Evolutionary conservation across 2,329 filamentous ascomycete genomes (phyloP).

Genomic region (Botrytis elliptica): DNA sequence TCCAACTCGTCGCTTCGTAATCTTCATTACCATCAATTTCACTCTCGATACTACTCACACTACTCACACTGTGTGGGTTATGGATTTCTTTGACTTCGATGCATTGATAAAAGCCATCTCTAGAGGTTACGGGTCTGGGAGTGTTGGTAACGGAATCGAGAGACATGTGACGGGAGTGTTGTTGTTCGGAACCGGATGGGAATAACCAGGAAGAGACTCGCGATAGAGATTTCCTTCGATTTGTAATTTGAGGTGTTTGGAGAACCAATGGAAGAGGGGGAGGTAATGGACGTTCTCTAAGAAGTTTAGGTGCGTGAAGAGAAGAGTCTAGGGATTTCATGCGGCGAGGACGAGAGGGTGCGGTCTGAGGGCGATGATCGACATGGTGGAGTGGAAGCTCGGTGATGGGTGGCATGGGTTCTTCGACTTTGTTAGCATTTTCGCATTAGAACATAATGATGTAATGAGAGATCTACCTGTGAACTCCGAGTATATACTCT

Average conservation of each 20-base stretch:
- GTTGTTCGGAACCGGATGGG: constrained; percentile 31
- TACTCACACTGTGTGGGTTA: background rate
- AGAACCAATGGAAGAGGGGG: constrained; percentile 59
- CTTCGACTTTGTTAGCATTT: constrained; percentile 38
- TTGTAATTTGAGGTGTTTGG: constrained; percentile 50
- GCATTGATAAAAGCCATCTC: constrained; percentile 60
- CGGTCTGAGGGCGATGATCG: constrained; percentile 33
- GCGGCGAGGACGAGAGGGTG: constrained; percentile 17
- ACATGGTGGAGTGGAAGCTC: constrained; percentile 42
- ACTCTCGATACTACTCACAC: constrained; percentile 5
- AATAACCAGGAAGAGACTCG: constrained; percentile 61
- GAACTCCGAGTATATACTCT: constrained; percentile 34
- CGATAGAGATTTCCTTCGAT: constrained; percentile 66
- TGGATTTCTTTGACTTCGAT: constrained; percentile 38
- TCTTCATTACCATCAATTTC: constrained; percentile 14
- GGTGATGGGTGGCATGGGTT: constrained; percentile 53
- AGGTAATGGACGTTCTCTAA: constrained; percentile 36
- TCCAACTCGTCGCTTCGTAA: constrained; percentile 20
- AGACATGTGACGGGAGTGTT: constrained; percentile 43
- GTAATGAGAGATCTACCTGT: constrained; percentile 27
- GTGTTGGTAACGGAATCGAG: constrained; percentile 55
- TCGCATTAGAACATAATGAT: background rate
- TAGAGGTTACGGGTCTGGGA: constrained; percentile 51
- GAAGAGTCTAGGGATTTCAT: constrained; percentile 18
- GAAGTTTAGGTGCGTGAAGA: constrained; percentile 12